A percentile compares a stretch with the other conserved stretches of the same genome.
These are phyloP conservation scores for Juglanconis sp. DNA, from an alignment of 2,329 filamentous ascomycete species.

Conservation along the genomic window DNA sequence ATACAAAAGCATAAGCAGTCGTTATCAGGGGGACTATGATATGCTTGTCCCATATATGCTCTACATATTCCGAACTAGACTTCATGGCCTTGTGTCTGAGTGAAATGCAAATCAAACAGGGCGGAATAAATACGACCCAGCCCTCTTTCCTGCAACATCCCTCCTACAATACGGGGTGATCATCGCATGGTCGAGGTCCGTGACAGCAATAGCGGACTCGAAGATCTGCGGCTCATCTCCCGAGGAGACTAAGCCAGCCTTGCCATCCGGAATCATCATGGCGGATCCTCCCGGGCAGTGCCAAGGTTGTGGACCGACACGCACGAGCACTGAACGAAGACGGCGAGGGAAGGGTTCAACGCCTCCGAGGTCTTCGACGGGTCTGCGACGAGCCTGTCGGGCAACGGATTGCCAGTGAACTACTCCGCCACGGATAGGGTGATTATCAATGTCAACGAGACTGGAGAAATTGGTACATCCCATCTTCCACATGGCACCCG, in stretches of 20 bases:
- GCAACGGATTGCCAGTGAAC: constrained; percentile 36
- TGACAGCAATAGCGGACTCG: too few relatives aligned
- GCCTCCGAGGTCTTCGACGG: constrained; percentile 48
- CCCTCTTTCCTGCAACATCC: too few relatives aligned
- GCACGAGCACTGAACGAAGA: constrained; percentile 20
- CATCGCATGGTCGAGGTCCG: too few relatives aligned
- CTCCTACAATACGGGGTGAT: too few relatives aligned
- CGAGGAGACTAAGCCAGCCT: neutral
- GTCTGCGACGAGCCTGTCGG: constrained; percentile 41
- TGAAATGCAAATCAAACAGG: too few relatives aligned
- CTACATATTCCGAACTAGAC: too few relatives aligned
- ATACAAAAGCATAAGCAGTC: neutral
- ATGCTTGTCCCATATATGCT: neutral
- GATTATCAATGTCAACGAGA: neutral
- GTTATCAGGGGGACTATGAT: neutral
- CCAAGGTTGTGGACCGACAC: neutral
- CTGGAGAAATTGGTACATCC: constrained; percentile 18
- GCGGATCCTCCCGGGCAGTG: too few relatives aligned
- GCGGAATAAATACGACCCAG: too few relatives aligned
- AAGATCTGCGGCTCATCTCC: too few relatives aligned
- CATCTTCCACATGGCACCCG: too few relatives aligned
- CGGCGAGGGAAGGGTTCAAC: constrained; percentile 31
- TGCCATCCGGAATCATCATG: neutral
- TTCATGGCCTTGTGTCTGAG: too few relatives aligned
- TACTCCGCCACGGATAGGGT: neutral